Evolutionary conservation across 2,329 filamentous ascomycete genomes (phyloP), one percentile per base, ranked within the genome.

Genomic region (Sclerotinia subarctica): DNA sequence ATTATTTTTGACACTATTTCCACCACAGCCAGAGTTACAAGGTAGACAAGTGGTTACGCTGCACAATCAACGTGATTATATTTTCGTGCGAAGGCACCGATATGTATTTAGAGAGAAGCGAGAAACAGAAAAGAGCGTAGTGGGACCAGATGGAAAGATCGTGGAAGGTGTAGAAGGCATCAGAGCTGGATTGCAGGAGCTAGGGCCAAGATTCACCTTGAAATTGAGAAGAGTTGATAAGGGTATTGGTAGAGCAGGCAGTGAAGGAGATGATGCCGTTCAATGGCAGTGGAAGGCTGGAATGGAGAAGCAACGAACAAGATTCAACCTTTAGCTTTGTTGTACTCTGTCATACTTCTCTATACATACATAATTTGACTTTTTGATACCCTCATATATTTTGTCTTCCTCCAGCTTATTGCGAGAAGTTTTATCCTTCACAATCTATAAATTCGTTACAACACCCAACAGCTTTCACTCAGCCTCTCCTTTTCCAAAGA

Each of bases 241-340:
- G 80, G 94, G 94, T 0, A 91, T 99, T 72, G 87, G 87, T 19
- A 80, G 85, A 67, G 87, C 88, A 10, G 88, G 88, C 24, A 89
- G 87, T 74, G 84, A 88, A 70, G 86, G 77, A 19, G 73, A 76
- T 44, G 77, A 78, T 73, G 75, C 76, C 3, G 72, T 78, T 21
- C 77, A 96, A 77, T 98, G 95, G 94, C 88, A 97, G 78, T 99
- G 95, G 95, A 96, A 96, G 81, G 90, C 91, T 15, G 88, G 89
- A 77, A 96, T 95, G 90, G 95, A 99, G 82, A 97, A 97, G 83
- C 84, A 91, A 77, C 85, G 95, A 76, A 98, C 94, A 73, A 89
- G 92, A 78, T 99, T 98, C 82, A 95, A 96, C 80, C 83, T 99
- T 77, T 98, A 84, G 87, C 38, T 38, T 38, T 53, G 54, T n/a